phyloP scores from a whole-genome alignment of 1,284 basidiomycete genomes.

The Stereum hirsutum region DNA sequence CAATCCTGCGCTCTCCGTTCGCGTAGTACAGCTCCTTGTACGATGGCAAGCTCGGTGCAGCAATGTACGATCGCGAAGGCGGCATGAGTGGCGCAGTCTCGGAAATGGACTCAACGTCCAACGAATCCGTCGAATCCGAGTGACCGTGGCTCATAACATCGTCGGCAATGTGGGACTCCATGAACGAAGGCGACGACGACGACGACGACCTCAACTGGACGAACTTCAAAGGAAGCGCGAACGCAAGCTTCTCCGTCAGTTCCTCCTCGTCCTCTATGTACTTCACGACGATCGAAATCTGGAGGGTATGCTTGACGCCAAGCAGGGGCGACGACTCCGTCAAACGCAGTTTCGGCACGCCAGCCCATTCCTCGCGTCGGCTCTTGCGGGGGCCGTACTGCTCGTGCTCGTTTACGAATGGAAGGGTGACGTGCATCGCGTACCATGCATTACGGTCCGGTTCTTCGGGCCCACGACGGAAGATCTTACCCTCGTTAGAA shows the following conservation, averaged over 20 bases:
- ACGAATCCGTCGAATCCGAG: neutral
- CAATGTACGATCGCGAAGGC: slow-evolving; percentile 18
- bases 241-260: slow-evolving; percentile 25
- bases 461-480: slow-evolving; percentile 26
- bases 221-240: slow-evolving; percentile 48
- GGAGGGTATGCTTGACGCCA: slow-evolving; percentile 44
- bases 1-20: slow-evolving; percentile 64
- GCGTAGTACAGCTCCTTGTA: slow-evolving; percentile 69
- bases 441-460: slow-evolving; percentile 38
- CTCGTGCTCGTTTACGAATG: slow-evolving; percentile 26
- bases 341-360: slow-evolving; percentile 31
- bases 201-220: slow-evolving; percentile 19
- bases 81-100: neutral
- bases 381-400: slow-evolving; percentile 7
- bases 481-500: slow-evolving; percentile 36
- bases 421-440: slow-evolving; percentile 45
- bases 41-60: slow-evolving; percentile 43
- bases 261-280: slow-evolving; percentile 28
- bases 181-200: slow-evolving; percentile 1
- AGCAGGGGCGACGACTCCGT: slow-evolving; percentile 45
- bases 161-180: neutral
- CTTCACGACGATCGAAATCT: slow-evolving; percentile 38
- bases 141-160: too few species aligned
- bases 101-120: neutral
- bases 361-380: slow-evolving; percentile 32